Percentiles rank a stretch among this genome's conserved stretches.
These are phyloP conservation scores for Candida broadrunensis DNA, from an alignment of 805 yeast species.

Conservation along the genomic window DNA sequence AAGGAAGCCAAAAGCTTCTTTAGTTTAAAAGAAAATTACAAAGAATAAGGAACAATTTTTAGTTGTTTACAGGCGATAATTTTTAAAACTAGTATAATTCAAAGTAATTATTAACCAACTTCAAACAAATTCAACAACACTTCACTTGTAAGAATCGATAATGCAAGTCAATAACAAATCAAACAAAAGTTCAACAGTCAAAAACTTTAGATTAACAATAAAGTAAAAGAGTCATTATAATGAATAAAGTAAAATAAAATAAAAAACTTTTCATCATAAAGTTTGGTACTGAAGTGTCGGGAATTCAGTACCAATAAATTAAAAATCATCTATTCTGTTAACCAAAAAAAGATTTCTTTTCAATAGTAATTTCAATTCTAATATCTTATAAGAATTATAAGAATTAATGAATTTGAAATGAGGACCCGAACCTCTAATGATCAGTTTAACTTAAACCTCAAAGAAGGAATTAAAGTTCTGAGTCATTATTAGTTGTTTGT, in stretches of 20 bases:
- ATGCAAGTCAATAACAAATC: no score
- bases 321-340: background rate
- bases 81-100: background rate
- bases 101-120: no score
- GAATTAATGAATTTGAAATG: slow-evolving; percentile 19
- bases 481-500: background rate
- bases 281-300: slow-evolving; percentile 80
- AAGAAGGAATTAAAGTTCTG: background rate
- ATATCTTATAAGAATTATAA: no score
- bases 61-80: background rate
- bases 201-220: no score
- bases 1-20: no score
- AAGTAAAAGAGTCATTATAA: background rate
- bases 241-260: background rate
- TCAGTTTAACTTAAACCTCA: background rate
- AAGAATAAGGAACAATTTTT: no score
- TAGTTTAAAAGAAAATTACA: no score
- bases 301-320: slow-evolving; percentile 50
- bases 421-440: slow-evolving; percentile 74
- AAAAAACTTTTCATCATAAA: background rate
- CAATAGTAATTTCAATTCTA: background rate
- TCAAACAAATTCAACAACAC: no score
- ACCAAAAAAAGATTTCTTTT: background rate
- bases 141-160: background rate
- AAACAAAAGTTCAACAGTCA: no score